Evolutionary conservation across 768 basidiomycete species (phyloP).

Genomic region (Trametopsis cervina): DNA sequence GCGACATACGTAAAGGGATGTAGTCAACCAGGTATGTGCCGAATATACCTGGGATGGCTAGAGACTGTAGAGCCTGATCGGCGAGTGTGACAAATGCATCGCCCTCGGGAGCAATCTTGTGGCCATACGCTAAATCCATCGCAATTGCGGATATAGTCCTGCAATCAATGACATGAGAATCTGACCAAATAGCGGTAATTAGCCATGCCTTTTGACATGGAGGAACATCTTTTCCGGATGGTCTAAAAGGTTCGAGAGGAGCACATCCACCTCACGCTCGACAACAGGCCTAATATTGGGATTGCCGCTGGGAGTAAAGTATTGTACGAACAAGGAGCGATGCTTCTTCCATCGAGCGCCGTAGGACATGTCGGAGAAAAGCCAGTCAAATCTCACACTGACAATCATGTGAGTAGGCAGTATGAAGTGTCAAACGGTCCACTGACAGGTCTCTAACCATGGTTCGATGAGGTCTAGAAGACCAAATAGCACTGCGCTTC

Average conservation of each 20-base stretch:
- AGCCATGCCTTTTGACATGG: background rate
- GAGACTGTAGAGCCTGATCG: background rate
- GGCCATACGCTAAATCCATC: conserved; percentile 15
- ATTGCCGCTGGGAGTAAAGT: conserved; percentile 15
- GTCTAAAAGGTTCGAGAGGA: background rate
- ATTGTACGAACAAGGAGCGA: conserved; percentile 21
- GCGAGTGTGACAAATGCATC: conserved; percentile 9
- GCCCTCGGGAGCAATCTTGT: conserved; percentile 5
- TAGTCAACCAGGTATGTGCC: conserved; percentile 9
- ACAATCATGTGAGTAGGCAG: background rate
- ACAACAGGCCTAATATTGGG: background rate
- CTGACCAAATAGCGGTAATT: background rate
- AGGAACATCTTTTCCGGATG: background rate
- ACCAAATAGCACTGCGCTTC: conserved; percentile 37
- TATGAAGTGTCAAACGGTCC: background rate
- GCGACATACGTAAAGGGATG: conserved; percentile 19
- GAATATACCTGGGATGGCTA: background rate
- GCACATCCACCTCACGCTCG: background rate
- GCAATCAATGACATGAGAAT: background rate
- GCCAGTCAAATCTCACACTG: no score
- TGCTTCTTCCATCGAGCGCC: conserved; percentile 19
- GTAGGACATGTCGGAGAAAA: conserved; percentile 20
- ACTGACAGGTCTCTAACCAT: conserved; percentile 15
- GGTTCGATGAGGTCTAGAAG: conserved; percentile 17
- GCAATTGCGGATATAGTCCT: background rate